These are phyloP conservation scores for Coprinopsis sp. DNA, from an alignment of 768 basidiomycete genomes.

Conservation along the genomic window DNA sequence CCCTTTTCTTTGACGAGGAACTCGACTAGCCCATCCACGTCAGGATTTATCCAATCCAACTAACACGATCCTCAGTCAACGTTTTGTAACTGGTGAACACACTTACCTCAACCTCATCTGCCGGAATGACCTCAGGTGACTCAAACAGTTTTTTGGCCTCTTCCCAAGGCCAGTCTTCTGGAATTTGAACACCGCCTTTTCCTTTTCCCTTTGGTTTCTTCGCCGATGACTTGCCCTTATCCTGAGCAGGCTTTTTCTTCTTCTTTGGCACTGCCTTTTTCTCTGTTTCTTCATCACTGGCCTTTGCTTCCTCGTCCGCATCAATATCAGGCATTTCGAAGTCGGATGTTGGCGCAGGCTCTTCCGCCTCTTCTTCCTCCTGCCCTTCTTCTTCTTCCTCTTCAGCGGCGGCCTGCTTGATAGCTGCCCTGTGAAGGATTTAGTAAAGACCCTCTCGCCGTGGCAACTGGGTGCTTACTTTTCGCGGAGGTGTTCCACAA, in stretches of 20 bases:
- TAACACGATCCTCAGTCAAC: slow-evolving; percentile 25
- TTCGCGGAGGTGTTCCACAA: slow-evolving; percentile 74
- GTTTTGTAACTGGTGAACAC: not conserved
- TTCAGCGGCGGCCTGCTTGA: slow-evolving; percentile 38
- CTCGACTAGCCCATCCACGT: slow-evolving; percentile 88
- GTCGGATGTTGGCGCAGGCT: slow-evolving; percentile 43
- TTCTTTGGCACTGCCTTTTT: slow-evolving; percentile 31
- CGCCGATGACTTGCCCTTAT: too few species aligned
- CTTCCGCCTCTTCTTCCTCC: slow-evolving; percentile 29
- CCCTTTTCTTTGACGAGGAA: slow-evolving; percentile 95
- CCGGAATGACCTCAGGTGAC: slow-evolving; percentile 85
- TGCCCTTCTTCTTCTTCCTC: slow-evolving; percentile 28
- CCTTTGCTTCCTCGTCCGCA: slow-evolving; percentile 23
- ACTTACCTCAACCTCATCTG: slow-evolving; percentile 88
- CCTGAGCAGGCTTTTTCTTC: slow-evolving; percentile 28
- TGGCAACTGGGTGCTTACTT: slow-evolving; percentile 43
- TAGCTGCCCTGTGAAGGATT: slow-evolving; percentile 33
- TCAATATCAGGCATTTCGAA: slow-evolving; percentile 34
- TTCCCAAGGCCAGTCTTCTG: slow-evolving; percentile 97
- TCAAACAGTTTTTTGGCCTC: slow-evolving; percentile 88
- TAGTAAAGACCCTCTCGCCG: not conserved
- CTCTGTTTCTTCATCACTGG: slow-evolving; percentile 13
- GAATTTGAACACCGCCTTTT: slow-evolving; percentile 74
- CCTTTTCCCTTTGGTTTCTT: too few species aligned
- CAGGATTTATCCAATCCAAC: slow-evolving; percentile 94